Conservation (phyloP, 768 basidiomycete genomes). For the Clathrus columnatus region DNA sequence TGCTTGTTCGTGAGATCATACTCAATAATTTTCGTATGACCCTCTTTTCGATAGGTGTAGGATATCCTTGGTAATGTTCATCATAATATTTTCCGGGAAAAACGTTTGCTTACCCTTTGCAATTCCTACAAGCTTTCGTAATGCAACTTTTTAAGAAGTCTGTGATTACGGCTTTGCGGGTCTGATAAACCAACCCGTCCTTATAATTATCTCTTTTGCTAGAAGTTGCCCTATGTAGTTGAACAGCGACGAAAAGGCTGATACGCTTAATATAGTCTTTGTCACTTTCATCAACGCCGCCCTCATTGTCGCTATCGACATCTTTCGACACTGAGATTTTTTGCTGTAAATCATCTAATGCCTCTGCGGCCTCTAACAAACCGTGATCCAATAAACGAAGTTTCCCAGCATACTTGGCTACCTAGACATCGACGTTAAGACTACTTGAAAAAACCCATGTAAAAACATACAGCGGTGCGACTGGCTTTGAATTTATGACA, state of each 20-base stretch:
- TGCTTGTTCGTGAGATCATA: conserved; percentile 79
- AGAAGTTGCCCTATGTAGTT: conserved; percentile 32
- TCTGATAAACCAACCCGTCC: conserved; percentile 78
- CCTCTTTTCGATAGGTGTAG: conserved; percentile 91
- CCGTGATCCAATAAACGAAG: conserved; percentile 85
- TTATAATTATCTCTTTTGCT: conserved; percentile 81
- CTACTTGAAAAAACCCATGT: conserved; percentile 11
- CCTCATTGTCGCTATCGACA: conserved; percentile 18
- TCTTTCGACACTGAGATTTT: conserved; percentile 26
- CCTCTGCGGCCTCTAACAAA: conserved; percentile 70
- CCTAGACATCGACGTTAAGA: conserved; percentile 32
- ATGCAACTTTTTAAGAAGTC: conserved; percentile 70
- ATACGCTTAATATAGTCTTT: conserved; percentile 56
- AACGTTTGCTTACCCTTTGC: conserved; percentile 61
- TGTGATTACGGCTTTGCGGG: conserved; percentile 70
- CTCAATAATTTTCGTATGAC: conserved; percentile 89
- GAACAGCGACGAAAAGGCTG: conserved; percentile 56
- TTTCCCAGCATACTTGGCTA: conserved; percentile 78
- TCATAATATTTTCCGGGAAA: conserved; percentile 8
- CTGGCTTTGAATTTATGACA: conserved; percentile 88
- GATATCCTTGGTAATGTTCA: conserved; percentile 40
- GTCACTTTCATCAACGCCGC: conserved; percentile 37
- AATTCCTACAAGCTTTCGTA: conserved; percentile 73
- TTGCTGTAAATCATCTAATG: conserved; percentile 59
- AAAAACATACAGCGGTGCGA: conserved; percentile 51